Evolutionary conservation across 2,329 filamentous ascomycete genomes (phyloP), one percentile per base, ranked within the genome.

Genomic region (Cladosporium sp.): DNA sequence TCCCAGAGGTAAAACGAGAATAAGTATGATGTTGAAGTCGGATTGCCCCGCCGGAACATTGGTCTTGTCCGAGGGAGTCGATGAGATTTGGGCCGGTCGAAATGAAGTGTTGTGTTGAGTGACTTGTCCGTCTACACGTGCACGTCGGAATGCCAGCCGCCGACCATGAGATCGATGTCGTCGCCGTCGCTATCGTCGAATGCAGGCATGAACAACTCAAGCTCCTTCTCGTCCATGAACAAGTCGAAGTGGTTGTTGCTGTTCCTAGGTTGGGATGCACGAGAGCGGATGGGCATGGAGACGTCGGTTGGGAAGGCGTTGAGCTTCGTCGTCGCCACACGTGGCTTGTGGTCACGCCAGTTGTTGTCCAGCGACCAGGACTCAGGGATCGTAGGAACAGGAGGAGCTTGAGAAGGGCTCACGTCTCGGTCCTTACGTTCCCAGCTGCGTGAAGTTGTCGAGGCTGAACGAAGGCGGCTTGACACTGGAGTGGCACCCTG

Each of bases 301-400:
- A 63, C 59, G 48, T 63, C 59, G 39, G 59, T 32, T 14, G 59
- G 49, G 48, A 54, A 36, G 34, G 49, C 59, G 18, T 63, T 63
- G 30, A 54, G 32, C 34, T 63, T 63, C n/a, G 48, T 63, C 48
- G 59, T 63, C 10, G 49, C 34, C 48, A 56, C 59, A 30, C 59
- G 59, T 21, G 62, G 62, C 67, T 75, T 76, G 70, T 82, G 79
- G 65, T 79, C 78, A 72, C 82, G 81, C 82, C 82, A 84, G 71
- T 84, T 81, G 71, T 79, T 80, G 69, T 78, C 81, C 69, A 78
- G 76, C 71, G 75, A 78, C 80, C 81, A 82, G 60, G 75, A 65
- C 67, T 72, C 63, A 16, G 63, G 63, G 26, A 65, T 43, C 5
- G 30, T 46, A 3, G 63, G 63, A 25, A 65, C 57, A 28, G 63